Conservation (phyloP, 306 rosid genomes). For the Benincasa hispida region DNA sequence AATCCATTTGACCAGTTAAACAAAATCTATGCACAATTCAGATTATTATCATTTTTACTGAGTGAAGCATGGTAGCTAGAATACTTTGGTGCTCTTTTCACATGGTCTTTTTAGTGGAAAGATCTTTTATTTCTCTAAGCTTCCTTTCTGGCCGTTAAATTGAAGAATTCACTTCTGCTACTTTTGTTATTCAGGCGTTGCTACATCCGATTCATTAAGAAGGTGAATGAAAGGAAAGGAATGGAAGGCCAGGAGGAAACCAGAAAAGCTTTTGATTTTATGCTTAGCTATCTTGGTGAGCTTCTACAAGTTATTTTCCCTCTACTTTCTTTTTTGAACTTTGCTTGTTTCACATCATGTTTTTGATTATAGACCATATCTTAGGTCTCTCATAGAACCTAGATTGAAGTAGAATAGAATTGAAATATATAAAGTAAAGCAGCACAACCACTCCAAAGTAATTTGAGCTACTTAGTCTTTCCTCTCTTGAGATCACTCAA, state of each 20-base stretch:
- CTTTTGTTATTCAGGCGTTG: constrained; percentile 53
- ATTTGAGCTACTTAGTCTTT: not conserved
- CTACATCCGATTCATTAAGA: constrained; percentile 86
- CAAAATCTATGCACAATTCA: not conserved
- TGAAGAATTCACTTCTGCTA: constrained; percentile 6
- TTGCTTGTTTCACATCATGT: not conserved
- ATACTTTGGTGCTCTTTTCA: not conserved
- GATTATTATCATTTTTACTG: not conserved
- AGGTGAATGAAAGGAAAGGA: constrained; percentile 76
- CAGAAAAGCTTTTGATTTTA: constrained; percentile 92
- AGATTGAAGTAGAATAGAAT: not conserved
- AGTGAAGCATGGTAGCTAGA: not conserved
- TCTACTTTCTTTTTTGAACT: not conserved
- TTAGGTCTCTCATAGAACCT: not conserved
- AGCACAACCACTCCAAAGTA: not conserved
- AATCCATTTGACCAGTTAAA: not conserved
- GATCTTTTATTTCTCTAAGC: not conserved
- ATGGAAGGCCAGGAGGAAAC: constrained; percentile 97
- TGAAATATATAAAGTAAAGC: not conserved
- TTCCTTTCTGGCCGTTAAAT: not conserved
- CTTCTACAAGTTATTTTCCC: not conserved
- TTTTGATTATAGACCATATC: not conserved
- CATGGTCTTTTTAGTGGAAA: not conserved
- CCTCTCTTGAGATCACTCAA: not conserved
- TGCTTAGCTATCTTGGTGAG: constrained; percentile 82